Evolutionary conservation across 1,139 yeast species (phyloP), one percentile per base, ranked within the genome.

Genomic region (Candida glucosophila): DNA sequence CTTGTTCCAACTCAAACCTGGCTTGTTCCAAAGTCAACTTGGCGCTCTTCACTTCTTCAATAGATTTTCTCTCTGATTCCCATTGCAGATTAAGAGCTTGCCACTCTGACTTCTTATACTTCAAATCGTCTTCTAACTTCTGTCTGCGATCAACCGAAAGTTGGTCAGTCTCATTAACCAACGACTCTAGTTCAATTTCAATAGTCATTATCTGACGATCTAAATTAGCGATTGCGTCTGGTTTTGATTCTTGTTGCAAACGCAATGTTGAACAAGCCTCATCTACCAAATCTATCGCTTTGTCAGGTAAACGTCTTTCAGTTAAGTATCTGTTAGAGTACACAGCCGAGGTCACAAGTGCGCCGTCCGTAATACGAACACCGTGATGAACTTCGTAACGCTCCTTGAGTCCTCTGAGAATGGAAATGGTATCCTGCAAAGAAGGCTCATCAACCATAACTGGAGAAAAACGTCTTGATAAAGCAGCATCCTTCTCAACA

Each of bases 361-460:
- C 96, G 22, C 88, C 71, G 49, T 90, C 98, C 5, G 92, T 72
- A 31, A 90, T 85, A 37, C 96, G 71, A n/a, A 90, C 98, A 53
- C 98, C 98, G 47, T 90, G 98, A 47, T 90, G 98, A 3, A 90
- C 95, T 47, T 90, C 98, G 47, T 90, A 90, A 39, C 81, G 70
- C 47, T 90, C 97, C 49, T 88, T 88, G 46, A 90, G 64, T 5
- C 98, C 98, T 47, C 98, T 73, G 33, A 90, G 60, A 36, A 90
- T 90, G 8, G 95, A 80, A 30, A 90, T 83, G 1, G 96, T 80
- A 49, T 90, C 97, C 35, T 80, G 77, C 6, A 88, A 95, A 3
- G 80, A 65, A n/a, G 98, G 98, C 47, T 90, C 98, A 39, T 73
- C 75, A 14, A 90, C 78, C 37, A 73, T 52, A 13, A 90, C 94